Percentiles rank a stretch among this genome's conserved stretches.
Evolutionary conservation across 23 red algal genomes (phyloP).

Genomic region (Porphyridium purpureum): DNA sequence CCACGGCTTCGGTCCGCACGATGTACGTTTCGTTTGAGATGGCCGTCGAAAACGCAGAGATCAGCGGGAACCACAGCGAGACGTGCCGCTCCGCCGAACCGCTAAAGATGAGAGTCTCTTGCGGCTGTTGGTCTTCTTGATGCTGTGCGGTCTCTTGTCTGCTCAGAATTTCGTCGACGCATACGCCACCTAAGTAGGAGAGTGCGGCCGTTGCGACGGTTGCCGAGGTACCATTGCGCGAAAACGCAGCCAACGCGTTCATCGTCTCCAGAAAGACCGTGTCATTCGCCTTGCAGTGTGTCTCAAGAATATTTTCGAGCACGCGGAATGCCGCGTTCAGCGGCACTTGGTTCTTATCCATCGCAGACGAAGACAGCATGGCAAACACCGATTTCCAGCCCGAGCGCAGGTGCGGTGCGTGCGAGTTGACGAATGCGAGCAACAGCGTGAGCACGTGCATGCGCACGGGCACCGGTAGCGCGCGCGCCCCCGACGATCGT

Average conservation of each 20-base stretch:
- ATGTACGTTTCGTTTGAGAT: no score
- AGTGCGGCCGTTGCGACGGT: slow-evolving; percentile 40
- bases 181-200: slow-evolving; percentile 31
- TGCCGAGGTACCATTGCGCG: slow-evolving; percentile 22
- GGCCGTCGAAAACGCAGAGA: no score
- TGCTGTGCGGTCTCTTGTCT: no score
- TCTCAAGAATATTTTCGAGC: slow-evolving; percentile 54
- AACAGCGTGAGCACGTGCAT: slow-evolving; percentile 36
- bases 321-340: slow-evolving; percentile 48
- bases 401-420: slow-evolving; percentile 35
- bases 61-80: slow-evolving; percentile 87
- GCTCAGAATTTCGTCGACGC: no score
- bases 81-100: slow-evolving; percentile 60
- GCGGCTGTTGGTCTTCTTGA: no score
- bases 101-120: no score
- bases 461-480: no score
- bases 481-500: slow-evolving; percentile 9
- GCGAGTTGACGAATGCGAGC: slow-evolving; percentile 31
- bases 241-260: slow-evolving; percentile 49
- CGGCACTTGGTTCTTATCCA: slow-evolving; percentile 47
- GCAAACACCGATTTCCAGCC: slow-evolving; percentile 86
- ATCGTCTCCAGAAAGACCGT: slow-evolving; percentile 76
- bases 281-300: slow-evolving; percentile 38
- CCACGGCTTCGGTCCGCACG: no score
- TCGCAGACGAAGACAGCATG: slow-evolving; percentile 51